Percentiles rank a stretch among this genome's conserved stretches.
phyloP scores from a whole-genome alignment of 2,329 filamentous ascomycete genomes.

The Cercospora beticola region DNA sequence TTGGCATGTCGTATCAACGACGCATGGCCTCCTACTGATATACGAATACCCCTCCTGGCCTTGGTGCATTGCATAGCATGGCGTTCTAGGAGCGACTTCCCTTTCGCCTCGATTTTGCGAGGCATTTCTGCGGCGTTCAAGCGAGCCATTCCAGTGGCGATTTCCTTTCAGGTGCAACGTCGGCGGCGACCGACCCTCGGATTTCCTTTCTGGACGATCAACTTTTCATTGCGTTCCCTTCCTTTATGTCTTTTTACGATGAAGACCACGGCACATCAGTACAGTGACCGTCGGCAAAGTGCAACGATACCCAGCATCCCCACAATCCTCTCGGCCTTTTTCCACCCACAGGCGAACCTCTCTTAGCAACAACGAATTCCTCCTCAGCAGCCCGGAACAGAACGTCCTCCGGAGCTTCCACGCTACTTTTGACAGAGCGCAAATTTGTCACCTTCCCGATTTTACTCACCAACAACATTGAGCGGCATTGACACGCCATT shows the following conservation, averaged over 20 bases:
- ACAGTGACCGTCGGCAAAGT: conserved; percentile 20
- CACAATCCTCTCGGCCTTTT: conserved; percentile 15
- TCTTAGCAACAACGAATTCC: conserved; percentile 20
- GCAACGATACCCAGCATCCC: conserved; percentile 26
- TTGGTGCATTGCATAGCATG: conserved; percentile 22
- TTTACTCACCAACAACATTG: conserved; percentile 4
- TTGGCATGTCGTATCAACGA: conserved; percentile 35
- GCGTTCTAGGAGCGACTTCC: conserved; percentile 18
- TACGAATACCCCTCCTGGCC: conserved; percentile 13
- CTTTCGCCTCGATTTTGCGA: conserved; percentile 12
- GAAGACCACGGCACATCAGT: conserved; percentile 15
- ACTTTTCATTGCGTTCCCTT: conserved; percentile 22
- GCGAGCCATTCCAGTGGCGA: conserved; percentile 23
- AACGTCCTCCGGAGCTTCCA: conserved; percentile 21
- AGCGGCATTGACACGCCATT: conserved; percentile 26
- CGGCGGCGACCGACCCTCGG: conserved; percentile 22
- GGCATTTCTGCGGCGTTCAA: conserved; percentile 31
- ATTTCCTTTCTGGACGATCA: conserved; percentile 13
- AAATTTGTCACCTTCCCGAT: conserved; percentile 23
- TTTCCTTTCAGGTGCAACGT: conserved; percentile 24
- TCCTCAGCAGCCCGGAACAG: conserved; percentile 18
- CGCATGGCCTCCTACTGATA: conserved; percentile 41
- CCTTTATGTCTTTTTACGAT: conserved; percentile 28
- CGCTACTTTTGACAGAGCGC: conserved; percentile 17
- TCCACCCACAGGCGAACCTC: conserved; percentile 11